Evolutionary conservation across 2,329 filamentous ascomycete genomes (phyloP), one percentile per base, ranked within the genome.

Genomic region (Paraconiothyrium brasiliense): DNA sequence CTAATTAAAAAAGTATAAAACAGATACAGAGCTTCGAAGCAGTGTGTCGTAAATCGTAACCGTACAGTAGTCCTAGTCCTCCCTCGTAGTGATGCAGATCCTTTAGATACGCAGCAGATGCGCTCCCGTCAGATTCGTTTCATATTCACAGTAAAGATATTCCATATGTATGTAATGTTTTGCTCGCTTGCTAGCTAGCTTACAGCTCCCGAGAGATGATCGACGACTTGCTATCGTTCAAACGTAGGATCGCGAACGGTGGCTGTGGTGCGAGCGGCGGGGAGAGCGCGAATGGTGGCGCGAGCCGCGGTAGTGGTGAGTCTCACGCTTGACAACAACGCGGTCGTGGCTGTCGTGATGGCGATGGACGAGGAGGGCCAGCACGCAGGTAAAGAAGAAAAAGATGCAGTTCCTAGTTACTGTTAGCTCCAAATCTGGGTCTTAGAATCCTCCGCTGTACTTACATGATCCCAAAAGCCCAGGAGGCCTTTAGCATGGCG

Each of bases 401-500:
- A 78, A 76, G 58, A 78, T 76, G 67, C 71, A 73, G 71, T 78
- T 76, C 74, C 76, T 78, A 47, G 3, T 32, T 1, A 2, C 22
- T 20, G 30, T 56, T 32, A 55, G 58, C 34, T 39, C 14, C 13
- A 5, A 13, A 4, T 39, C n/a, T n/a, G 3, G 13, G 10, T 10
- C 8, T 16, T 14, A 3, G 13, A 34, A 4, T 54, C 13, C 34
- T 16, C 61, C 57, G 10, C 30, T 16, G 39, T 32, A 69, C 82
- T 81, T 78, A 94, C 80, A 97, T 96, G 78, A 98, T 97, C 52
- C 87, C 93, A 69, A 97, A 89, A 2, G 93, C 94, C 80, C 93
- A 98, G 68, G 84, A 86, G 0, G 94, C 91, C 86, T 97, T 98
- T 74, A 97, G 87, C 92, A 97, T 95, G 54, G 90, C 87, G 81